Evolutionary conservation across 176 grass and related monocot genomes (phyloP).

Genomic region (Coix lacrymajobi): DNA sequence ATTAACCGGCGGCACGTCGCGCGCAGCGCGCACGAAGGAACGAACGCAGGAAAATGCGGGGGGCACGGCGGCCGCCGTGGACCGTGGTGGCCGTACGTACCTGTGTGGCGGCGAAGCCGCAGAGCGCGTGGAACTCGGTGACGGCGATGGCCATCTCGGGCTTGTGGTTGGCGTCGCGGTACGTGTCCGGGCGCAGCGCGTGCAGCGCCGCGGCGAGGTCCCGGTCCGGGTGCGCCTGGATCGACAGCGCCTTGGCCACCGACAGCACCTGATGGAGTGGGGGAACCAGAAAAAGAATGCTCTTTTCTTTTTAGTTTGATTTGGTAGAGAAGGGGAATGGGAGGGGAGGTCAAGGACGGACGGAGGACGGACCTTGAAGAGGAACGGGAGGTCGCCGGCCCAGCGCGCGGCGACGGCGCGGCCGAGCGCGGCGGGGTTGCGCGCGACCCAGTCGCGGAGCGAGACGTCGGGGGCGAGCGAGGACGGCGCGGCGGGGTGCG

Average conservation of each 20-base stretch:
- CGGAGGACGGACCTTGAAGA: conserved; percentile 48
- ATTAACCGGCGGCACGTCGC: background rate
- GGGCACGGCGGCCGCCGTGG: background rate
- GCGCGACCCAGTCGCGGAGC: conserved; percentile 63
- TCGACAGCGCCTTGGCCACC: conserved; percentile 85
- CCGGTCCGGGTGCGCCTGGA: conserved; percentile 93
- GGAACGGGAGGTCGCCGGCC: conserved; percentile 81
- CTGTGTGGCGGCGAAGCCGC: conserved; percentile 65
- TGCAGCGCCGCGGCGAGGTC: conserved; percentile 71
- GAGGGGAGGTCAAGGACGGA: too few relatives aligned
- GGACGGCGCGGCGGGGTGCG: conserved; percentile 74
- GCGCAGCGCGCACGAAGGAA: background rate
- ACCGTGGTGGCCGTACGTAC: conserved; percentile 7
- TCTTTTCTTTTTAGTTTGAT: too few relatives aligned
- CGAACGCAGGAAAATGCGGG: background rate
- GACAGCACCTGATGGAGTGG: conserved; percentile 80
- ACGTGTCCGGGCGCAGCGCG: conserved; percentile 53
- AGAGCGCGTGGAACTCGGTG: conserved; percentile 84
- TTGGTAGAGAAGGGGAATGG: background rate
- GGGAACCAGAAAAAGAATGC: too few relatives aligned
- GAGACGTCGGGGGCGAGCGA: conserved; percentile 25
- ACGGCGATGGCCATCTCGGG: conserved; percentile 93
- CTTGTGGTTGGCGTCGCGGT: conserved; percentile 94
- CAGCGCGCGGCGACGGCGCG: conserved; percentile 46
- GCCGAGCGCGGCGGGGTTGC: conserved; percentile 53